Base-by-base conservation (phyloP, 441 rosid genomes). In the Arabidopsis hybrid region DNA sequence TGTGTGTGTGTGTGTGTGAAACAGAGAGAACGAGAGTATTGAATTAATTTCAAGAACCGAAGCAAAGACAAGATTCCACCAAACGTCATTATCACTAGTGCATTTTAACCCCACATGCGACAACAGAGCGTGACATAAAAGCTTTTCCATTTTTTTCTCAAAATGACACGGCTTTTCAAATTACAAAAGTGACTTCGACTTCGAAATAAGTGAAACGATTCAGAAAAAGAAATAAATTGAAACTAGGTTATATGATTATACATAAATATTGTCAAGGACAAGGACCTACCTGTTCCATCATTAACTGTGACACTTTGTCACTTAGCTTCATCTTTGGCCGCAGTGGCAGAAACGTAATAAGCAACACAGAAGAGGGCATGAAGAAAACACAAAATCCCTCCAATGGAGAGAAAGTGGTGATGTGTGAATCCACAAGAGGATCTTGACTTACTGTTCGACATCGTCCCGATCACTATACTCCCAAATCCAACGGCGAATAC, bases 361-460 rank as follows among this genome's bases (percentile, higher is more conserved):
- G 90, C 96, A 21, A 92, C 88, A 67, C 85, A 79, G 57, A 91
- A 92, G 51, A 95, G 87, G 10, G 82, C 97, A 68, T 94, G 99
- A 21, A 89, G 88, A 79, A 92, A 92, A 78, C 97, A 92, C 60
- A 80, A 47, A 77, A 91, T 86, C 68, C 97, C 97, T 82, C 99
- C 97, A 32, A 88, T 85, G 3, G 97, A 88, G 32, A 95, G 84
- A 67, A 85, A 87, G 83, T 88, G 97, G 65, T 86, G 99, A 80
- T 95, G 92, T 75, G 91, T 66, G 83, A 89, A 82, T 17, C 99
- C 97, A 70, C 97, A 92, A 12, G 97, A 91, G 29, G 80, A 79
- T 75, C 83, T 88, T 58, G 95, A 87, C 79, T 89, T 92, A 72
- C 83, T 73, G 84, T 92, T 95, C 18, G 92, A 74, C 81, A 86